Evolutionary conservation across 768 basidiomycete species (phyloP), one percentile per base, ranked within the genome.

Genomic region (Gloeopeniophorella convolvens): DNA sequence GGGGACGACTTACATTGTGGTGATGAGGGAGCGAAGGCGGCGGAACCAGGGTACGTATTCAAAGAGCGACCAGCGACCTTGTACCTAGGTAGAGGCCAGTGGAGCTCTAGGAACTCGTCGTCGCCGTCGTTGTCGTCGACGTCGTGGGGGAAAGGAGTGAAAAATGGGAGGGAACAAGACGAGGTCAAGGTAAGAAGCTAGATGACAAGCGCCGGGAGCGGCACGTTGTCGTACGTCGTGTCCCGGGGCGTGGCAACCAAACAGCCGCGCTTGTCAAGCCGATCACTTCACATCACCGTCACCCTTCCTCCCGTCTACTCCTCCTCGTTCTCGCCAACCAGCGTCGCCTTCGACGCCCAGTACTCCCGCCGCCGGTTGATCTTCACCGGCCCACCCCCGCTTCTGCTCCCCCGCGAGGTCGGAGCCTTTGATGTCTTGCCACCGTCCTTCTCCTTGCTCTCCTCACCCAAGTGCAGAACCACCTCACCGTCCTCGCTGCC

Each of bases 321-420:
- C n/a, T n/a, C n/a, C n/a, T n/a, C n/a, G n/a, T n/a, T n/a, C n/a
- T n/a, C n/a, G n/a, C n/a, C n/a, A n/a, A n/a, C n/a, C 43, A 12
- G 45, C 18, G 24, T 49, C 42, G 23, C 40, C 72, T 51, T 83
- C 18, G 78, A 76, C 36, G 81, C 57, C 83, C 81, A 82, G 61
- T 75, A 83, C 4, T 71, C 72, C 48, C 79, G 70, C 27, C 68
- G 73, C 50, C 61, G 68, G 20, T 70, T 67, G 36, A 59, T 54
- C 51, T 61, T 66, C 41, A 62, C 68, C 9, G 52, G 36, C 12
- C 59, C 56, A 27, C 45, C 28, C 11, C 31, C 26, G 2, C 50
- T 31, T 62, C 63, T n/a, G n/a, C 45, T 62, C 63, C 23, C 63
- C 65, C 39, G 9, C 40, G 37, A 26, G 36, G 66, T 67, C 27